These are phyloP conservation scores for Oryza longistaminata DNA, from an alignment of 176 grass and related monocot species.

Conservation along the genomic window DNA sequence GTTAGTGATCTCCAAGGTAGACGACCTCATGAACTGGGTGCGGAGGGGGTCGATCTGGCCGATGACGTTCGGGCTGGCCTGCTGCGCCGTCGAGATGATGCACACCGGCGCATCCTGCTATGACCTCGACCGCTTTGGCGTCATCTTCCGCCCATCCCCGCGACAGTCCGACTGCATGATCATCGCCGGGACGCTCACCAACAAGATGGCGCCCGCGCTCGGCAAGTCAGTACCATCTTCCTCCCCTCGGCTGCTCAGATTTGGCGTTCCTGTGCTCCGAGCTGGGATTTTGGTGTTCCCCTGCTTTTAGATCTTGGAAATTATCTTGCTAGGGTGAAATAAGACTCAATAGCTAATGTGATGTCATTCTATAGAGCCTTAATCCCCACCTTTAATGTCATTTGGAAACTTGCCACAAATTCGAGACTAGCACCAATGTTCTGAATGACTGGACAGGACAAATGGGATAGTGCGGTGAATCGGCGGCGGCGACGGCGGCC, in stretches of 20 bases:
- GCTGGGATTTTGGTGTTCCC: neutral
- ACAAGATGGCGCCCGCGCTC: slow-evolving; percentile 96
- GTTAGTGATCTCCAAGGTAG: slow-evolving; percentile 93
- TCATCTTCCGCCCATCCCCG: slow-evolving; percentile 90
- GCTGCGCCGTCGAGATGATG: slow-evolving; percentile 99
- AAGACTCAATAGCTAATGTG: neutral
- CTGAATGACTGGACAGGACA: neutral
- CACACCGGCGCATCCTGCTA: slow-evolving; percentile 81
- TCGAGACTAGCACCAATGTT: neutral
- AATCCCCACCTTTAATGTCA: neutral
- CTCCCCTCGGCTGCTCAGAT: neutral
- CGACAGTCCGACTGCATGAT: slow-evolving; percentile 98
- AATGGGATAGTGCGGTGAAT: neutral
- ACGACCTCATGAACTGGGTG: slow-evolving; percentile 94
- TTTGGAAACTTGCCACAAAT: neutral
- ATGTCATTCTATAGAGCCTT: neutral
- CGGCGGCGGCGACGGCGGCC: no score
- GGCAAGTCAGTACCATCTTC: slow-evolving; percentile 60
- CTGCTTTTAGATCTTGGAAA: slow-evolving; percentile 30
- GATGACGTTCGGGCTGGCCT: slow-evolving; percentile 92
- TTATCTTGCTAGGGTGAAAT: slow-evolving; percentile 2
- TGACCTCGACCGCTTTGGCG: slow-evolving; percentile 90
- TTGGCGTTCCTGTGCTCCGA: neutral
- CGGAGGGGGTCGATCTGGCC: slow-evolving; percentile 84
- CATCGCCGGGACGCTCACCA: slow-evolving; percentile 88